A percentile compares a stretch with the other conserved stretches of the same genome.
phyloP scores from a whole-genome alignment of 2,329 filamentous ascomycete species.

The Cladosporium sp. region DNA sequence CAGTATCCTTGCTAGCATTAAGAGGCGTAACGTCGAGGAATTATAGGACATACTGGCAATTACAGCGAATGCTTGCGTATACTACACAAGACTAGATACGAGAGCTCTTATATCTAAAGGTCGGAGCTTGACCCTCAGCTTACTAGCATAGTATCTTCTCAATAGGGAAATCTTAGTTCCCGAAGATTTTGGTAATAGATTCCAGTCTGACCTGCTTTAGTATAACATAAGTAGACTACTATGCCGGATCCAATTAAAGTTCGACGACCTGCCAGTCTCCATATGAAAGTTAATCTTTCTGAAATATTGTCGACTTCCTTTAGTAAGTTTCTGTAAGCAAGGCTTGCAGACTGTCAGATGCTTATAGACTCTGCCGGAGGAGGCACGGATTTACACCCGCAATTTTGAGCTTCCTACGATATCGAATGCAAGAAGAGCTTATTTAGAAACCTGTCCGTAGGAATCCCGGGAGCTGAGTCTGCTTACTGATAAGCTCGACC shows the following conservation, averaged over 20 bases:
- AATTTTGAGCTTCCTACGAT: too few relatives aligned
- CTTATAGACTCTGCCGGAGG: not conserved
- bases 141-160: not conserved
- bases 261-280: not conserved
- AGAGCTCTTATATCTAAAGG: not conserved
- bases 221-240: not conserved
- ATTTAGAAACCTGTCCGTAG: too few relatives aligned
- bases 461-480: too few relatives aligned
- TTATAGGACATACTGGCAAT: not conserved
- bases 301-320: not conserved
- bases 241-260: not conserved
- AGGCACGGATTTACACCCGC: not conserved
- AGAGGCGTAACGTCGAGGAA: not conserved
- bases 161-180: not conserved
- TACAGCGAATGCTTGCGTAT: not conserved
- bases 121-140: not conserved
- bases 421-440: too few relatives aligned
- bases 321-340: not conserved
- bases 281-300: not conserved
- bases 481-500: too few relatives aligned
- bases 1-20: not conserved
- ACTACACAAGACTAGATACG: not conserved
- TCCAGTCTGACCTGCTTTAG: not conserved
- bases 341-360: not conserved
- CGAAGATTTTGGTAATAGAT: not conserved